Evolutionary conservation across 2,329 filamentous ascomycete species (phyloP), one percentile per base, ranked within the genome.

Genomic region (Sporothrix brunneoviolacea): DNA sequence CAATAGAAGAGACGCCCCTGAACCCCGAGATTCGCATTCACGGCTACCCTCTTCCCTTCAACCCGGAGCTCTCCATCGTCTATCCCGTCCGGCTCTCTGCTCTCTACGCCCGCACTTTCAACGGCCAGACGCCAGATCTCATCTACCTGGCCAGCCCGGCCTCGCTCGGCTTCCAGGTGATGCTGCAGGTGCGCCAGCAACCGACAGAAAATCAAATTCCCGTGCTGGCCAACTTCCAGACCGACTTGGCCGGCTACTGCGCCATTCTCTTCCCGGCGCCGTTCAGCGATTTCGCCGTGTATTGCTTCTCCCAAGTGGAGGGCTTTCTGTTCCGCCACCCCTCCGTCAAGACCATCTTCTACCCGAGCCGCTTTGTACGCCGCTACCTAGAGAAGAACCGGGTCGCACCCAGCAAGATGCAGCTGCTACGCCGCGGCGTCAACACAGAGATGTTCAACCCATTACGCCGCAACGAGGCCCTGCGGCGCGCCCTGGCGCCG

Each of bases 91-190:
- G 81, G 19, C 72, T 86, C 28, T 80, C 79, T 3, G 70, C 75
- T 4, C 67, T 87, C 33, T 84, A 80, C 63, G 67, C 70, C 5
- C 71, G 73, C 40, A 82, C 82, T 0, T 86, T 85, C 61, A 72
- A 76, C 36, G 60, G 62, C 30, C 55, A 59, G 1, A 67, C 69
- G 3, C 83, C 83, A 0, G 83, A 87, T 59, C 66, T 87, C 35
- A 79, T 87, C 59, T 87, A 87, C 59, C 70, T 87, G 12, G 83
- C 83, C 2, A 84, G 80, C 38, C 83, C 83, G 0, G 84, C 83
- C 2, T 84, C 80, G 5, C 68, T 86, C 3, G 83, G 84, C 4
- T 87, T 87, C 58, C 83, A 87, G 56, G 77, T 86, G 49, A 74
- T 87, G 65, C 69, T 86, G n/a, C 82, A 86, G 61, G 67, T 85